Conservation (phyloP, 805 yeast species). For the Groenewaldozyma tartarivorans region DNA sequence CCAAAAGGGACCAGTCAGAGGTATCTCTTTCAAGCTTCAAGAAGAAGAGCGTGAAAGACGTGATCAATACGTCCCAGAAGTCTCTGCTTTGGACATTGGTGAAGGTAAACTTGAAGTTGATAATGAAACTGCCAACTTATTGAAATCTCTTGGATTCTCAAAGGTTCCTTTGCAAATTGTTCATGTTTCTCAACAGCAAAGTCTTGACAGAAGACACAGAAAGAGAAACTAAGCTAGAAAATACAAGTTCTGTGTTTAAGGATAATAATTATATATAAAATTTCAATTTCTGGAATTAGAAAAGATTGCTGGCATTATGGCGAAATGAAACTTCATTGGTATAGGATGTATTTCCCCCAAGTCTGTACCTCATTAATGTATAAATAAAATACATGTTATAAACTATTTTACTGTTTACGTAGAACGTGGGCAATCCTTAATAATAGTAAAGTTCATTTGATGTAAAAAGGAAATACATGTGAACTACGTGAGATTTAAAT, state of each 20-base stretch:
- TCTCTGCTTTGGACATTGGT: slow-evolving; percentile 97
- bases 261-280: background rate
- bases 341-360: no score
- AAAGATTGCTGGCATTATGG: no score
- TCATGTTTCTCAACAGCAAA: slow-evolving; percentile 71
- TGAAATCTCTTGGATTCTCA: slow-evolving; percentile 72
- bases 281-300: no score
- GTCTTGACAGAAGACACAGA: slow-evolving; percentile 76
- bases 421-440: no score
- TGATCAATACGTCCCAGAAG: slow-evolving; percentile 99
- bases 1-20: slow-evolving; percentile 99
- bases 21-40: slow-evolving; percentile 99
- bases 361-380: no score
- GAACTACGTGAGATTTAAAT: no score
- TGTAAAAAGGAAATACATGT: no score
- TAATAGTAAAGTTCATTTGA: no score
- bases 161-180: slow-evolving; percentile 76
- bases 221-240: slow-evolving; percentile 56
- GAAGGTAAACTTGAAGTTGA: slow-evolving; percentile 96
- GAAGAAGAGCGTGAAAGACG: slow-evolving; percentile 99
- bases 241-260: background rate
- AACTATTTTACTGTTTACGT: no score
- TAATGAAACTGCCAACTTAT: slow-evolving; percentile 91
- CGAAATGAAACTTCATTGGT: no score
- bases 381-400: no score